These are phyloP conservation scores for Tetrahymena borealis DNA, from an alignment of 73 alveolate species.

Conservation along the genomic window DNA sequence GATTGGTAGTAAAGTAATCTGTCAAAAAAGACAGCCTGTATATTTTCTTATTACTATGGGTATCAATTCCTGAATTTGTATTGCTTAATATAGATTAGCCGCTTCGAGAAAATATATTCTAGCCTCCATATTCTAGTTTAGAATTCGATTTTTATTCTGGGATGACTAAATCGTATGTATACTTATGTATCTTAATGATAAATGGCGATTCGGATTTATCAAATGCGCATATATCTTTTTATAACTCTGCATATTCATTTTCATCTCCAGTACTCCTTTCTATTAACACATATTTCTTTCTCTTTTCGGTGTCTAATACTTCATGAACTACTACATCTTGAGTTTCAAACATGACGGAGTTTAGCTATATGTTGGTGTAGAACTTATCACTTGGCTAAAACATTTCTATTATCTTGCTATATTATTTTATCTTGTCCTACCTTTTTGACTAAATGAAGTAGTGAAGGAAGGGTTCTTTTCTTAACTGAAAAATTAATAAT, in stretches of 20 bases:
- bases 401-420: background rate
- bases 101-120: background rate
- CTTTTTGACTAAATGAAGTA: too few species aligned
- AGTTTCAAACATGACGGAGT: background rate
- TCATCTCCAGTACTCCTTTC: background rate
- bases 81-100: background rate
- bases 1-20: background rate
- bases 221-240: background rate
- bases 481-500: too few species aligned
- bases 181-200: background rate
- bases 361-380: background rate
- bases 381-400: background rate
- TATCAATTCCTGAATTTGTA: background rate
- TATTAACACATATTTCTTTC: background rate
- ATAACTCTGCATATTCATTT: background rate
- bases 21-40: background rate
- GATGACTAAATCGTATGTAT: background rate
- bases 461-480: too few species aligned
- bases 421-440: too few species aligned
- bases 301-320: background rate
- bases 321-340: background rate
- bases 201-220: background rate
- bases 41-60: background rate
- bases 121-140: background rate
- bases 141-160: background rate